Percentiles rank a stretch among this genome's conserved stretches.
These are phyloP conservation scores for Talaromyces trachyspermus DNA, from an alignment of 495 filamentous ascomycete genomes.

Conservation along the genomic window DNA sequence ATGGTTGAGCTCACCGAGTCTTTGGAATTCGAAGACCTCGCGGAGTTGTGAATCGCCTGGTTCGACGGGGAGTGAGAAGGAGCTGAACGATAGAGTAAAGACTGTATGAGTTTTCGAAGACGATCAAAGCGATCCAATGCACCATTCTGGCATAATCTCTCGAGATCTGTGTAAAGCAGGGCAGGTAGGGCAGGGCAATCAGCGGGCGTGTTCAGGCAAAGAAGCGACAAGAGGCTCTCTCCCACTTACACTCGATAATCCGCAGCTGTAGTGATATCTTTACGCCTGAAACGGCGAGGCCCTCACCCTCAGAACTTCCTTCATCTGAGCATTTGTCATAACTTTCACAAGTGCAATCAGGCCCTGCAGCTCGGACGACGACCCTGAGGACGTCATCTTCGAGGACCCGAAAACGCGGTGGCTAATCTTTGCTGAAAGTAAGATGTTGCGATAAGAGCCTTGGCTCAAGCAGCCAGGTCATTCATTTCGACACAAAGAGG, in stretches of 20 bases:
- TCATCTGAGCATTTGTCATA: conserved; percentile 64
- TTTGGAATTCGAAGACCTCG: conserved; percentile 20
- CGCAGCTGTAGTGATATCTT: conserved; percentile 73
- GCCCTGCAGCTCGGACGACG: conserved; percentile 27
- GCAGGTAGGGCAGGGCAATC: no score
- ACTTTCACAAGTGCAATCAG: conserved; percentile 45
- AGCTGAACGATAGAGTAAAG: conserved; percentile 8
- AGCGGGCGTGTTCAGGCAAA: background rate
- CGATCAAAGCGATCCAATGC: conserved; percentile 26
- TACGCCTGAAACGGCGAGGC: conserved; percentile 65
- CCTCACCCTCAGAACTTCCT: conserved; percentile 64
- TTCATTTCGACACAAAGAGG: conserved; percentile 11
- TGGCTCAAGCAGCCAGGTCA: conserved; percentile 2
- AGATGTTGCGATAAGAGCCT: no score
- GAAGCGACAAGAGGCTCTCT: conserved; percentile 1
- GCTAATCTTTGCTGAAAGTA: no score
- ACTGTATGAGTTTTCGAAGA: background rate
- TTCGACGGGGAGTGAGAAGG: conserved; percentile 21
- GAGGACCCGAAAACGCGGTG: no score
- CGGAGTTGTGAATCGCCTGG: conserved; percentile 15
- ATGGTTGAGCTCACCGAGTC: conserved; percentile 20
- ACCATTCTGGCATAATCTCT: conserved; percentile 26
- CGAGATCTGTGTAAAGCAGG: conserved; percentile 29
- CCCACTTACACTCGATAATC: conserved; percentile 63
- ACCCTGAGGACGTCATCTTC: conserved; percentile 42